These are phyloP conservation scores for Anacardium occidentale DNA, from an alignment of 345 rosid genomes.

Conservation along the genomic window DNA sequence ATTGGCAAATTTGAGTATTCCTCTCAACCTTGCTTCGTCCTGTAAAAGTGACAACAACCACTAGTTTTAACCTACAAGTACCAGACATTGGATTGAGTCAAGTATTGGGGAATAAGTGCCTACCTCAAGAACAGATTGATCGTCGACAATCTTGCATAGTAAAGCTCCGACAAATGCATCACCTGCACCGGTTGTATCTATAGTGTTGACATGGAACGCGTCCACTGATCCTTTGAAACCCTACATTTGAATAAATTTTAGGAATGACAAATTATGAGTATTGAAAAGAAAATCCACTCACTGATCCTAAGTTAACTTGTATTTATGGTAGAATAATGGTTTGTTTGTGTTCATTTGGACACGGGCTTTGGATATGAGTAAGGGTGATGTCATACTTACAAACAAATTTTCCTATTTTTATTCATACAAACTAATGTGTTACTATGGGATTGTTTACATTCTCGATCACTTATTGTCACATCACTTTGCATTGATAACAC, in stretches of 20 bases:
- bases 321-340: too few relatives aligned
- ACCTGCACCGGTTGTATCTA: constrained; percentile 98
- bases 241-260: constrained; percentile 32
- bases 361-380: too few relatives aligned
- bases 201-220: constrained; percentile 66
- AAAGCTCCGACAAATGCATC: constrained; percentile 92
- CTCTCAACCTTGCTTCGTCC: constrained; percentile 78
- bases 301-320: too few relatives aligned
- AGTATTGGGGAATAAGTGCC: neutral
- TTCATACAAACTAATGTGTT: too few relatives aligned
- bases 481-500: too few relatives aligned
- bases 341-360: neutral
- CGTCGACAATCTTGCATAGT: constrained; percentile 73
- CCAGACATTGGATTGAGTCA: neutral
- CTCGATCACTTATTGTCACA: too few relatives aligned
- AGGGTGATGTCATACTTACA: too few relatives aligned
- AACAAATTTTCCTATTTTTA: too few relatives aligned
- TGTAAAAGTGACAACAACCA: constrained; percentile 16
- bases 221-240: constrained; percentile 75
- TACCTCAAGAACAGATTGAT: constrained; percentile 70
- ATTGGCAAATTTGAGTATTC: constrained; percentile 67
- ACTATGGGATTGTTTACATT: too few relatives aligned
- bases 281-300: neutral
- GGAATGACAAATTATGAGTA: neutral
- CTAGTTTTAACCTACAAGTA: neutral